phyloP scores from a whole-genome alignment of 2,329 filamentous ascomycete species.

The Pseudocercospora fuligena region DNA sequence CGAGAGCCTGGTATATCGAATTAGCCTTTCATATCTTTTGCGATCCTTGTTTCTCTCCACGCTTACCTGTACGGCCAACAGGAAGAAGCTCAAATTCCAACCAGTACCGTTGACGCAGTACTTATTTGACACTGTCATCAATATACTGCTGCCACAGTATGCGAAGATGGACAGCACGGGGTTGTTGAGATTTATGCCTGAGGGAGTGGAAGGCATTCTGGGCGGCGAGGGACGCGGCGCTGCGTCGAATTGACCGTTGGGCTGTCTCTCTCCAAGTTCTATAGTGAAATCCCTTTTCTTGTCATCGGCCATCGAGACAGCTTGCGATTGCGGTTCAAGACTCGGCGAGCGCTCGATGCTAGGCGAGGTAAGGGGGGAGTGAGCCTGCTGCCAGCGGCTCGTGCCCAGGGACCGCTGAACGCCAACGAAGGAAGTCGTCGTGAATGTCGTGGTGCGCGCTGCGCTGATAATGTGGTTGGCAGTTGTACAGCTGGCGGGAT shows the following conservation, averaged over 20 bases:
- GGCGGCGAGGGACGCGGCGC: conserved; percentile 42
- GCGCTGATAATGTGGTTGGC: conserved; percentile 3
- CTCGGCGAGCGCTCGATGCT: conserved; percentile 5
- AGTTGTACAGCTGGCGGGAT: neutral
- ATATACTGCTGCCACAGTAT: conserved; percentile 95
- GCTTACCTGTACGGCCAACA: conserved; percentile 87
- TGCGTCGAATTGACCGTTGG: conserved; percentile 52
- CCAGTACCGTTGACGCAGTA: conserved; percentile 88
- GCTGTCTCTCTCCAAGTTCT: conserved; percentile 68
- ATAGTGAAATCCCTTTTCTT: conserved; percentile 82
- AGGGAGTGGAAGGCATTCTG: conserved; percentile 55
- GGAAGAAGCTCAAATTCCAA: conserved; percentile 97
- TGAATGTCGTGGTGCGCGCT: conserved; percentile 28
- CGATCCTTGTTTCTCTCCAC: neutral
- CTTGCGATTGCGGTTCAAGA: conserved; percentile 14
- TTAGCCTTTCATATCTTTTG: conserved; percentile 22
- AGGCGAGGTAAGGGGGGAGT: conserved; percentile 31
- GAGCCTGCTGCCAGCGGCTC: conserved; percentile 28
- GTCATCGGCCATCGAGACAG: conserved; percentile 74
- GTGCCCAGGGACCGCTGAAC: conserved; percentile 34
- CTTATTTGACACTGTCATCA: conserved; percentile 99
- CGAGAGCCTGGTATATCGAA: conserved; percentile 68
- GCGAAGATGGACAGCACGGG: conserved; percentile 79
- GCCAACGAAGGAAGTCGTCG: conserved; percentile 40
- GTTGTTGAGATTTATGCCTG: conserved; percentile 60